Conservation (phyloP, 192 early-diverging fungal species). For the Fimicolochytrium jonesii region DNA sequence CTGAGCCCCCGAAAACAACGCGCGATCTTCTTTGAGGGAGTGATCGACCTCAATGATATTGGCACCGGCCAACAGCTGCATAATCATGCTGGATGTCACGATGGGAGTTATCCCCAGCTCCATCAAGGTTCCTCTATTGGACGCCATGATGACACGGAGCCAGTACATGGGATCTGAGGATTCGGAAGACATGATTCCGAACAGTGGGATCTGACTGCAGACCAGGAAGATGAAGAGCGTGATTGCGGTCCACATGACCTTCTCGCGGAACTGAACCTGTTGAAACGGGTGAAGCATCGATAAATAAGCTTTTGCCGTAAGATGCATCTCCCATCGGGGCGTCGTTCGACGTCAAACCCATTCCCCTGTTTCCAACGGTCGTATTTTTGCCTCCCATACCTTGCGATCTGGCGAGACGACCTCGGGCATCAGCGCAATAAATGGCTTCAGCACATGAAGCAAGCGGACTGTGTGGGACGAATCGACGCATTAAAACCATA, state of each 20-base stretch:
- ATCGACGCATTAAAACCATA: too few species aligned
- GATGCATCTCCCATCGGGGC: too few species aligned
- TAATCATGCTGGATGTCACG: constrained; percentile 99
- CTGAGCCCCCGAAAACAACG: constrained; percentile 98
- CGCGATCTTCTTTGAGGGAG: constrained; percentile 96
- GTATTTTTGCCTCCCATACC: too few species aligned
- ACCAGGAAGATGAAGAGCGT: constrained; percentile 99
- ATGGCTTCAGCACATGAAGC: constrained; percentile 93
- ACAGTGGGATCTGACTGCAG: constrained; percentile 98
- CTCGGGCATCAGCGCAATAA: constrained; percentile 97
- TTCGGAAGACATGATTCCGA: constrained; percentile 99
- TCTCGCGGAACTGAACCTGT: constrained; percentile 95
- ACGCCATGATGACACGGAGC: constrained; percentile 99
- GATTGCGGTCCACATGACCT: constrained; percentile 99
- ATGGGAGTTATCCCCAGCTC: constrained; percentile 99
- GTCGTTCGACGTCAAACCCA: too few species aligned
- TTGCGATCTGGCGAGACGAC: constrained; percentile 95
- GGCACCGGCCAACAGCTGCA: constrained; percentile 98
- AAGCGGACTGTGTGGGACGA: constrained; percentile 93
- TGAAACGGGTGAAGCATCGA: too few species aligned
- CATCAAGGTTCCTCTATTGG: constrained; percentile 99
- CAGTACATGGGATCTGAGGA: constrained; percentile 99
- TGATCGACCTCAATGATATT: constrained; percentile 99
- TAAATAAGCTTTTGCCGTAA: too few species aligned
- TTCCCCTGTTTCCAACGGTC: too few species aligned